Conservation (phyloP, 768 basidiomycete genomes). For the Lenzites betulinus region DNA sequence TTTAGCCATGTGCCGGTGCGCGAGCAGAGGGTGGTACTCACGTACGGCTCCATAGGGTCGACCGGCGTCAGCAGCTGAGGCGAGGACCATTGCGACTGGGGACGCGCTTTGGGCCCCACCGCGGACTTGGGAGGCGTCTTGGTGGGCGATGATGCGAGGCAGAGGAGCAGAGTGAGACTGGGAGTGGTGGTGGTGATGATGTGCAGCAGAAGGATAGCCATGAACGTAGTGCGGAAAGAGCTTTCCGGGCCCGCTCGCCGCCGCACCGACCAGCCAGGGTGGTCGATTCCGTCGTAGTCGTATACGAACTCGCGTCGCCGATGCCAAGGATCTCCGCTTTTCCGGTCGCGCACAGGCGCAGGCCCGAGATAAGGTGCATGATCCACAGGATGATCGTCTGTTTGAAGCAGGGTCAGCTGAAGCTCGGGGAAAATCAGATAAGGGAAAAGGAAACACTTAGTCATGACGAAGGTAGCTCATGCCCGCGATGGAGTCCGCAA, state of each 20-base stretch:
- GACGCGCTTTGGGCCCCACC: constrained; percentile 49
- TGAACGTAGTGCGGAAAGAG: constrained; percentile 55
- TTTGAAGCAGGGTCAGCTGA: neutral
- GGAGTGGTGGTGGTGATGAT: constrained; percentile 26
- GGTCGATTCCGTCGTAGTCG: constrained; percentile 50
- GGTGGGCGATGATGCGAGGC: constrained; percentile 43
- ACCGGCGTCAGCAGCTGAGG: constrained; percentile 44
- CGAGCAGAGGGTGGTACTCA: constrained; percentile 39
- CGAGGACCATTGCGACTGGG: constrained; percentile 55
- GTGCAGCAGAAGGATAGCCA: constrained; percentile 42
- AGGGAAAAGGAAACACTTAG: no score
- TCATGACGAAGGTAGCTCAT: constrained; percentile 72
- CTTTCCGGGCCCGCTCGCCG: no score
- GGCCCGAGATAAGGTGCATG: constrained; percentile 85
- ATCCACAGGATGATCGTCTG: constrained; percentile 82
- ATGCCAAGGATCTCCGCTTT: constrained; percentile 80
- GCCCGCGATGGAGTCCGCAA: constrained; percentile 72
- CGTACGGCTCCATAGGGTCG: constrained; percentile 65
- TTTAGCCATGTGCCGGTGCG: neutral
- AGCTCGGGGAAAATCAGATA: no score
- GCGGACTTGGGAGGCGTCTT: constrained; percentile 42
- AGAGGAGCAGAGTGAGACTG: constrained; percentile 30
- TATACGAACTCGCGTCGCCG: constrained; percentile 68
- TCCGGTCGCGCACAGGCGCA: constrained; percentile 66
- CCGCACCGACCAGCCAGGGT: no score